Evolutionary conservation across 257 asterid genomes (phyloP).

Genomic region (Solanum etuberosum): DNA sequence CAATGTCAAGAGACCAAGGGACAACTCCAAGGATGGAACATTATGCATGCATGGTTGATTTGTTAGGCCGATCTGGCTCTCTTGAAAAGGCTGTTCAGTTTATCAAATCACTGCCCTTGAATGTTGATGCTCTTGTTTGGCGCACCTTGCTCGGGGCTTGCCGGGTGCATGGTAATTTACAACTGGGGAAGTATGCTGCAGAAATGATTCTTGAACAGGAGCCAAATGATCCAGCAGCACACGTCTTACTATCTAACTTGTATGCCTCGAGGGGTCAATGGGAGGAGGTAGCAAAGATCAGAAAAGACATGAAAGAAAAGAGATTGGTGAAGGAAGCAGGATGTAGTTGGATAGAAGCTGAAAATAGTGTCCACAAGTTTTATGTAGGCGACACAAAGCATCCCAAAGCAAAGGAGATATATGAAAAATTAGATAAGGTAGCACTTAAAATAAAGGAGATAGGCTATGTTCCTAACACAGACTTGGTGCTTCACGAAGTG

Average conservation of each 20-base stretch:
- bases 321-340: slow-evolving; percentile 83
- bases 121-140: slow-evolving; percentile 73
- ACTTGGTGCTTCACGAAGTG: slow-evolving; percentile 71
- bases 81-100: slow-evolving; percentile 48
- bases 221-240: slow-evolving; percentile 71
- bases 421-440: slow-evolving; percentile 38
- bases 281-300: slow-evolving; percentile 44
- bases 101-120: slow-evolving; percentile 55
- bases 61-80: slow-evolving; percentile 59
- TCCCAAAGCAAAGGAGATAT: slow-evolving; percentile 56
- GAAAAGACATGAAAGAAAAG: slow-evolving; percentile 64
- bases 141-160: slow-evolving; percentile 90
- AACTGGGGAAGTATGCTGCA: slow-evolving; percentile 60
- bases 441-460: slow-evolving; percentile 37
- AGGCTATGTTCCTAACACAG: slow-evolving; percentile 68
- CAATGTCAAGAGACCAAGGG: slow-evolving; percentile 48
- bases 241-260: slow-evolving; percentile 63
- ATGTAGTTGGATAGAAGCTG: slow-evolving; percentile 92
- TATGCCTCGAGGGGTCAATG: slow-evolving; percentile 67
- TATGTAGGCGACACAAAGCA: slow-evolving; percentile 79
- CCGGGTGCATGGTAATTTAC: slow-evolving; percentile 46
- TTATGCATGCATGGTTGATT: slow-evolving; percentile 85
- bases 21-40: slow-evolving; percentile 83
- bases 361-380: slow-evolving; percentile 60
- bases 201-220: slow-evolving; percentile 57